Evolutionary conservation across 1,284 basidiomycete species (phyloP), one percentile per base, ranked within the genome.

Genomic region (Sparassis latifolia): DNA sequence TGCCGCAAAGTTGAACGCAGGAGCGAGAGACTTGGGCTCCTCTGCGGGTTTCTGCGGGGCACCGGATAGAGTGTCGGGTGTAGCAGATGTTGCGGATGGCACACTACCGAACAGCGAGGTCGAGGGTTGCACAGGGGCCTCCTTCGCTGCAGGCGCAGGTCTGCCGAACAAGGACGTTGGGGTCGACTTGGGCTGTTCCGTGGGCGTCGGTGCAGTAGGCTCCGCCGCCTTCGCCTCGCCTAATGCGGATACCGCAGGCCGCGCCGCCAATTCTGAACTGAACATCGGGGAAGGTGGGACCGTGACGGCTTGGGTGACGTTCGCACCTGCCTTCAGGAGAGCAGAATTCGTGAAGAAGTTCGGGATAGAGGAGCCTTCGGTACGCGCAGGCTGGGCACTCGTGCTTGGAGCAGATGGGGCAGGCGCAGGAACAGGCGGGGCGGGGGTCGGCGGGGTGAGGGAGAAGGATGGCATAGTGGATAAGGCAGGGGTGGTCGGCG

Each of bases 291-390:
- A 20, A 20, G 20, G 10, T 33, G 27, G 52, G 29, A 38, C 50
- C 42, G 3, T 61, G 61, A 6, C 58, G 20, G 20, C 20, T 20
- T 20, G 52, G 28, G 52, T 48, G 31, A 59, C 55, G 2, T 53
- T 49, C 5, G 60, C 54, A 27, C 52, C 52, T 12, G 71, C 50
- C 52, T 70, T 67, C 39, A 59, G 53, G 52, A 72, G 61, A 10
- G 70, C 58, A 0, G 74, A 69, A 43, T 53, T 66, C 9, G 72
- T 68, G 49, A 82, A 82, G 60, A 82, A 79, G 58, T 80, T 73
- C 6, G 78, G 80, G 32, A 79, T 59, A 5, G 60, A 59, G 4
- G 57, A 53, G 12, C 64, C 35, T n/a, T 40, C 43, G 10, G 49
- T 48, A 10, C 57, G 7, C 9, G 53, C 47, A 4, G 48, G 49